A percentile compares a stretch with the other conserved stretches of the same genome.
phyloP scores from a whole-genome alignment of 2,329 filamentous ascomycete genomes.

The Bretziella fagacearum region DNA sequence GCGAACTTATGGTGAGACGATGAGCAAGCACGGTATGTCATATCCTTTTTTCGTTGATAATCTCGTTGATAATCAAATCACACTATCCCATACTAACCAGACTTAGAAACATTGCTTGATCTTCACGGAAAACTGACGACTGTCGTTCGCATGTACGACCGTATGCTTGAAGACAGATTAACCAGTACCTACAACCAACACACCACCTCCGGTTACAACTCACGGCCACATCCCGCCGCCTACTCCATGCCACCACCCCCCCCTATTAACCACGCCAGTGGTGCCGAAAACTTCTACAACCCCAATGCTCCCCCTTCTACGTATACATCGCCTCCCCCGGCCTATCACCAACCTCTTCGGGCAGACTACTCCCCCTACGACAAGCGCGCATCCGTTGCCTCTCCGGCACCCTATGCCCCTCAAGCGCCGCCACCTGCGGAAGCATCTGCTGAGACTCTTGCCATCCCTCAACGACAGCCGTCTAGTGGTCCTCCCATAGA shows the following conservation, averaged over 20 bases:
- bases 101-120: slow-evolving; percentile 83
- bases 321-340: not conserved
- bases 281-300: slow-evolving; percentile 74
- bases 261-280: slow-evolving; percentile 28
- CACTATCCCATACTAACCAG: no score
- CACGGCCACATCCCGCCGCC: slow-evolving; percentile 38
- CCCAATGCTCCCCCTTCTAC: slow-evolving; percentile 18
- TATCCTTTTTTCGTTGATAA: no score
- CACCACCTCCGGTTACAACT: slow-evolving; percentile 38
- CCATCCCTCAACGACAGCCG: slow-evolving; percentile 15
- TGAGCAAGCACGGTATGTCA: slow-evolving; percentile 91
- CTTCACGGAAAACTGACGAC: slow-evolving; percentile 90
- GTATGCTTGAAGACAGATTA: slow-evolving; percentile 90
- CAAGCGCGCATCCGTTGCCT: slow-evolving; percentile 17
- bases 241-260: slow-evolving; percentile 30
- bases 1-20: slow-evolving; percentile 90
- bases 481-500: slow-evolving; percentile 25
- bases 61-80: no score
- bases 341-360: slow-evolving; percentile 12
- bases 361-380: slow-evolving; percentile 21
- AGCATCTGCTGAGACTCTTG: not conserved
- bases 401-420: slow-evolving; percentile 14
- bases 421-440: slow-evolving; percentile 18
- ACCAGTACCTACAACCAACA: slow-evolving; percentile 86
- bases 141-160: slow-evolving; percentile 91